Conservation (phyloP, 2,329 filamentous ascomycete species). For the Ceratocystiopsis brevicomis region DNA sequence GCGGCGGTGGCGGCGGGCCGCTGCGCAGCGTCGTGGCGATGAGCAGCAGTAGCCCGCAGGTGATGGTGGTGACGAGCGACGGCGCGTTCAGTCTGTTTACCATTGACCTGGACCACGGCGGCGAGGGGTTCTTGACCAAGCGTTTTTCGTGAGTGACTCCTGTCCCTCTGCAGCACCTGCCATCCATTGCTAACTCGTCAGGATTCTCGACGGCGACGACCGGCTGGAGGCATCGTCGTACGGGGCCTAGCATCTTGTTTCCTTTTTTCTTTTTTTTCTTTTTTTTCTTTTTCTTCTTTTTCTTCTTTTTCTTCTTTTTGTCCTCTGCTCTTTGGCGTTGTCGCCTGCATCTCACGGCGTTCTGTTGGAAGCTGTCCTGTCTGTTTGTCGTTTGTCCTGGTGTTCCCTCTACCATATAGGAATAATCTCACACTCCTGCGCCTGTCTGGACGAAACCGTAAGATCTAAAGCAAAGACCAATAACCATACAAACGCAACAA, state of each 20-base stretch:
- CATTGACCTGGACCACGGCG: slow-evolving; percentile 84
- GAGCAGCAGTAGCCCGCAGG: slow-evolving; percentile 82
- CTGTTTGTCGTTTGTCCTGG: too few species aligned
- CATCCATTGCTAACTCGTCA: slow-evolving; percentile 11
- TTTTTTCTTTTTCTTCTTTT: not conserved
- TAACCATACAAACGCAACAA: too few species aligned
- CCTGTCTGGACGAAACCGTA: too few species aligned
- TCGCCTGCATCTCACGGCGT: too few species aligned
- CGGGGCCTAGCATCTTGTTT: slow-evolving; percentile 9
- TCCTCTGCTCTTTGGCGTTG: not conserved
- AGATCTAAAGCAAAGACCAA: too few species aligned
- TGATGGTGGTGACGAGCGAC: slow-evolving; percentile 96
- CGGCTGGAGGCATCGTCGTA: slow-evolving; percentile 32
- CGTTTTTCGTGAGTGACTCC: slow-evolving; percentile 62
- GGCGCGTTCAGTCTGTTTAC: slow-evolving; percentile 90
- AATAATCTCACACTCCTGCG: too few species aligned
- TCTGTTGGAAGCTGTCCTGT: too few species aligned
- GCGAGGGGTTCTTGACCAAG: slow-evolving; percentile 78
- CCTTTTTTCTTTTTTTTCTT: not conserved
- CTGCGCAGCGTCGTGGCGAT: slow-evolving; percentile 89
- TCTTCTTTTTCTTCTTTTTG: not conserved
- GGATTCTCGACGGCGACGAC: slow-evolving; percentile 35
- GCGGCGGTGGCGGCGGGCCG: slow-evolving; percentile 25
- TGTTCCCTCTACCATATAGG: too few species aligned
- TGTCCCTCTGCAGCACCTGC: too few species aligned